A percentile compares a stretch with the other conserved stretches of the same genome.
These are phyloP conservation scores for Tieghemostelium lacteum DNA, from an alignment of 78 protist genomes.

Conservation along the genomic window DNA sequence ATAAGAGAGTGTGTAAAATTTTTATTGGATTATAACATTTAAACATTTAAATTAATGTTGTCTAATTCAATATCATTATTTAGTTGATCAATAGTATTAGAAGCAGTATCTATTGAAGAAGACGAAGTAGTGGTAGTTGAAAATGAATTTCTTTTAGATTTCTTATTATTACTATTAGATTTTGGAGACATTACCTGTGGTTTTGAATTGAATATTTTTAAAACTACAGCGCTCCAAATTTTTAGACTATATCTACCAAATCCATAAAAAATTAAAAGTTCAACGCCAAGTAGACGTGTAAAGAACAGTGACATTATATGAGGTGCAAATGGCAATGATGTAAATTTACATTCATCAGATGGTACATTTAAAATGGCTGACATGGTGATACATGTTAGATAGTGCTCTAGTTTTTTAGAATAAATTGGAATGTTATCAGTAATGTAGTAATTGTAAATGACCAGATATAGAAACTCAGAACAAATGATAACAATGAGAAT, in stretches of 20 bases:
- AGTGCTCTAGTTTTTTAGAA: background rate
- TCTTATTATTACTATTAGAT: background rate
- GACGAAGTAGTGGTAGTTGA: background rate
- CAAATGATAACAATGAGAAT: background rate
- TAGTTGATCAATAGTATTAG: too few species aligned
- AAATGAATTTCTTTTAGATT: background rate
- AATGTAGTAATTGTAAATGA: background rate
- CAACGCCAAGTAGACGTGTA: conserved; percentile 27
- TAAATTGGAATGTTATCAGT: background rate
- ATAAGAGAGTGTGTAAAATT: background rate
- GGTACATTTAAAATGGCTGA: background rate
- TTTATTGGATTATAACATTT: background rate
- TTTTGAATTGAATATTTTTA: too few species aligned
- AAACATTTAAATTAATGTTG: background rate
- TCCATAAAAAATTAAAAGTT: conserved; percentile 29
- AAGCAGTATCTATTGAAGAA: background rate
- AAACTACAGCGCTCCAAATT: too few species aligned
- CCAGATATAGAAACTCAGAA: conserved; percentile 5
- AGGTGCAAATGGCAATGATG: background rate
- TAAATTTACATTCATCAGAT: background rate
- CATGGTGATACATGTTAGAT: background rate
- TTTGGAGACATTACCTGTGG: too few species aligned
- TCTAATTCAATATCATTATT: background rate
- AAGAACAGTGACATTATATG: conserved; percentile 11
- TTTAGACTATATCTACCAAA: conserved; percentile 7